Evolutionary conservation across 2,329 filamentous ascomycete species (phyloP).

Genomic region (Pseudocercospora musae): DNA sequence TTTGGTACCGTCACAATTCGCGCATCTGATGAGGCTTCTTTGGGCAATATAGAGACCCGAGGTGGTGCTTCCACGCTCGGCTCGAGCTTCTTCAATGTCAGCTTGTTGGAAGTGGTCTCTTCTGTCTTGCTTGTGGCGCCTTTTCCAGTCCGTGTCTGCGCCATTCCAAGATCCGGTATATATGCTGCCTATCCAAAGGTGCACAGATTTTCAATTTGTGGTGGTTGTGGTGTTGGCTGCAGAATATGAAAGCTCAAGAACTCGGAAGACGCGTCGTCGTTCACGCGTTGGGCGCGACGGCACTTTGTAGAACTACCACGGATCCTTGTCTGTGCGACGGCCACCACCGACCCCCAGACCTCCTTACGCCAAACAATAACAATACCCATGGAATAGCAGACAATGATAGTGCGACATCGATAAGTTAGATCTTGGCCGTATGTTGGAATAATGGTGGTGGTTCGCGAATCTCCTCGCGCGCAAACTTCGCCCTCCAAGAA

Average conservation of each 20-base stretch:
- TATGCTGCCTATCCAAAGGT: neutral
- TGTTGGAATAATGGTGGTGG: conserved; percentile 39
- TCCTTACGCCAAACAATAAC: conserved; percentile 11
- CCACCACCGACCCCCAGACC: neutral
- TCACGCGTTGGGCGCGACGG: conserved; percentile 5
- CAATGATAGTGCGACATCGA: neutral
- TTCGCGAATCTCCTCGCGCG: conserved; percentile 48
- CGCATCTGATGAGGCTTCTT: conserved; percentile 49
- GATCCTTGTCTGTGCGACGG: conserved; percentile 10
- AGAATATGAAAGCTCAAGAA: neutral
- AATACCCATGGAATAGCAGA: neutral
- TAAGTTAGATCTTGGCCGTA: neutral
- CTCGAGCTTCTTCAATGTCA: conserved; percentile 31
- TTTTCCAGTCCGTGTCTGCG: conserved; percentile 33
- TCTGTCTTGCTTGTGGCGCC: conserved; percentile 13
- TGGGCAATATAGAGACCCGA: conserved; percentile 58
- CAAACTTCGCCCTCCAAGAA: conserved; percentile 44
- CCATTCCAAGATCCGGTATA: conserved; percentile 12
- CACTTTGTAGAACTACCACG: neutral
- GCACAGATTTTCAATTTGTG: neutral
- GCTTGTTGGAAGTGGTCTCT: conserved; percentile 8
- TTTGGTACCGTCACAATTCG: conserved; percentile 56
- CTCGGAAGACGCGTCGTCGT: conserved; percentile 11
- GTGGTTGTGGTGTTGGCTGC: neutral
- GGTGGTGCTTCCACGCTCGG: conserved; percentile 42